phyloP scores from a whole-genome alignment of 768 basidiomycete species.

The Russula brevipes region DNA sequence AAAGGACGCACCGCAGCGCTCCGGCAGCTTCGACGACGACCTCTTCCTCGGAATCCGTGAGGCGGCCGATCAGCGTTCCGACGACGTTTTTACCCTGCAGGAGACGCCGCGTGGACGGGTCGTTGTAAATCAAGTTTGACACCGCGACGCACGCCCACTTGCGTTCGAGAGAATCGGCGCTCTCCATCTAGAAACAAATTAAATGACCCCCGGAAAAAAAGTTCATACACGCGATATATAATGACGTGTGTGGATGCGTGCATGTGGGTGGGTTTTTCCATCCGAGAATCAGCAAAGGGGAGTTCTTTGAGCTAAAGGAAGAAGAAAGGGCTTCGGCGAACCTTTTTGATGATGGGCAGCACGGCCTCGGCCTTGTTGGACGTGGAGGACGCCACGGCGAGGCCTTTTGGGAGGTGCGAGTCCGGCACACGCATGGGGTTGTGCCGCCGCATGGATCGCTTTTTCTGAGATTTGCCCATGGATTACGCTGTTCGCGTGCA shows the following conservation, averaged over 20 bases:
- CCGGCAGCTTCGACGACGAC: constrained; percentile 88
- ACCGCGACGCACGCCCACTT: constrained; percentile 97
- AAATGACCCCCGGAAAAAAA: background rate
- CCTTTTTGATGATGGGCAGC: constrained; percentile 88
- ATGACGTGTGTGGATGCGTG: background rate
- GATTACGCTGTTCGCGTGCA: background rate
- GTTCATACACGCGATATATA: too few relatives aligned
- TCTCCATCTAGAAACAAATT: constrained; percentile 53
- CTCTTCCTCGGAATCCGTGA: constrained; percentile 86
- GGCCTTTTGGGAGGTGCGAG: constrained; percentile 80
- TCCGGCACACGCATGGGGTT: constrained; percentile 94
- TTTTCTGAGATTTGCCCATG: constrained; percentile 96
- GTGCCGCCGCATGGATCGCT: constrained; percentile 75
- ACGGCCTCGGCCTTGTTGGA: constrained; percentile 75
- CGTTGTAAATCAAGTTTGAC: constrained; percentile 93
- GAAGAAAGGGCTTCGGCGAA: constrained; percentile 29
- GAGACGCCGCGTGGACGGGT: constrained; percentile 84
- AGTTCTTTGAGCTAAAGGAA: background rate
- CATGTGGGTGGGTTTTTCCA: background rate
- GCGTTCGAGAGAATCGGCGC: constrained; percentile 70
- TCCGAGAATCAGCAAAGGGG: background rate
- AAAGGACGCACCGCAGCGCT: constrained; percentile 62
- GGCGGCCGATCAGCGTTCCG: constrained; percentile 75
- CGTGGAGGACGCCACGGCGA: constrained; percentile 64
- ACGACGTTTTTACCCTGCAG: constrained; percentile 90